These are phyloP conservation scores for Candida railenensis DNA, from an alignment of 805 yeast genomes.

Conservation along the genomic window DNA sequence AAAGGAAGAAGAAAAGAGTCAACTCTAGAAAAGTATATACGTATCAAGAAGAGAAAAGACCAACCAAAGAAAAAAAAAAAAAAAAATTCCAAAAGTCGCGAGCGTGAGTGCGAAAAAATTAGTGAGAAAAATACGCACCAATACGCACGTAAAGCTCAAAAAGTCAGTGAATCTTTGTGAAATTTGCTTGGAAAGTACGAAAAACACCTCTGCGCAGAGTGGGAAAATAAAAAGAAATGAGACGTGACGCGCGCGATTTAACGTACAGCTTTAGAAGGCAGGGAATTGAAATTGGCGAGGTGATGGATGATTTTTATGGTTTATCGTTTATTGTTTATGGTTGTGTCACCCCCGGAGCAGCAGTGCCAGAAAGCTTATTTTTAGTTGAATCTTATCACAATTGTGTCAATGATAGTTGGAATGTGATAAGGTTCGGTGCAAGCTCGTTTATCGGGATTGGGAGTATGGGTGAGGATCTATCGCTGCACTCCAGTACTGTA, in stretches of 20 bases:
- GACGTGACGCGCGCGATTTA: constrained; percentile 3
- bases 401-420: too few species aligned
- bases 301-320: too few species aligned
- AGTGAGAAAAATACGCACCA: background rate
- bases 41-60: background rate
- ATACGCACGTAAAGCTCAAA: background rate
- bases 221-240: background rate
- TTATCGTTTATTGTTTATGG: too few species aligned
- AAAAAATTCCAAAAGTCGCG: background rate
- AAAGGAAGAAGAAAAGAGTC: background rate
- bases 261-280: too few species aligned
- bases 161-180: background rate
- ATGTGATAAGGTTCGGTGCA: too few species aligned
- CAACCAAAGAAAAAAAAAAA: background rate
- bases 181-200: background rate
- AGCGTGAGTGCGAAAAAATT: background rate
- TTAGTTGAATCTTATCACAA: too few species aligned
- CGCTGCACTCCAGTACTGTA: too few species aligned
- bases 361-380: too few species aligned
- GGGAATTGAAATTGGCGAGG: too few species aligned
- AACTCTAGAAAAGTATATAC: background rate
- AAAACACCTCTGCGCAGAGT: background rate
- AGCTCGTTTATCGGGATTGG: too few species aligned
- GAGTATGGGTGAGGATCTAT: too few species aligned
- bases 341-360: too few species aligned